Percentiles rank a stretch among this genome's conserved stretches.
Evolutionary conservation across 768 basidiomycete species (phyloP).

Genomic region (Pholiota microspora): DNA sequence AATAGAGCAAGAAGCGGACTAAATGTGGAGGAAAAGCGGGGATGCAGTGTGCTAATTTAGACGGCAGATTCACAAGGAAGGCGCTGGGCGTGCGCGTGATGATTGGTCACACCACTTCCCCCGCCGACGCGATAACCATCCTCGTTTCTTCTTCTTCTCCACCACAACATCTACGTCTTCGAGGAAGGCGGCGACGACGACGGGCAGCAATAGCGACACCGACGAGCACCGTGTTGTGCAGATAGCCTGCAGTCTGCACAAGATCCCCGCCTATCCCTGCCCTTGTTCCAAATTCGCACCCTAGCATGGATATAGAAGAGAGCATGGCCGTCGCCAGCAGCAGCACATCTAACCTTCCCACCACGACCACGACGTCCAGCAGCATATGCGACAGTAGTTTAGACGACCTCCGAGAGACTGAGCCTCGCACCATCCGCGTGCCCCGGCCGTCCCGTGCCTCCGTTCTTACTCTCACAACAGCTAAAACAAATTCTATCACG

Average conservation of each 20-base stretch:
- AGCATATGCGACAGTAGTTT: background rate
- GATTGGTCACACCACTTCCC: background rate
- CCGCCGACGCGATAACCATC: background rate
- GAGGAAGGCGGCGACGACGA: background rate
- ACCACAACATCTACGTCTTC: background rate
- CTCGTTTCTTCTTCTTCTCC: slow-evolving; percentile 6
- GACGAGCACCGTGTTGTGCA: background rate
- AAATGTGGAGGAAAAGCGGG: slow-evolving; percentile 12
- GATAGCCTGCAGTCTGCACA: background rate
- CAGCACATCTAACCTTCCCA: slow-evolving; percentile 7
- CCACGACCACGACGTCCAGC: background rate
- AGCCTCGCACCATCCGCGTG: slow-evolving; percentile 48
- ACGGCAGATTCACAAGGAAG: slow-evolving; percentile 7
- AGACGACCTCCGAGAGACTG: slow-evolving; percentile 2
- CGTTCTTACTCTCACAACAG: slow-evolving; percentile 10
- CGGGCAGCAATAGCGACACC: background rate
- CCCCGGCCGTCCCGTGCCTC: slow-evolving; percentile 33
- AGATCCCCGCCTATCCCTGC: background rate
- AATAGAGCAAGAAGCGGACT: slow-evolving; percentile 7
- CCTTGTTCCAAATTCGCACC: slow-evolving; percentile 8
- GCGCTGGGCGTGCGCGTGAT: slow-evolving; percentile 4
- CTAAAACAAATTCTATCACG: background rate
- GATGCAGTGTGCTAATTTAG: slow-evolving; percentile 4
- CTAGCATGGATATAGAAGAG: slow-evolving; percentile 4
- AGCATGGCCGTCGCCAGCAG: slow-evolving; percentile 7